phyloP scores from a whole-genome alignment of 2,329 filamentous ascomycete species.

The Bisporella sp. region DNA sequence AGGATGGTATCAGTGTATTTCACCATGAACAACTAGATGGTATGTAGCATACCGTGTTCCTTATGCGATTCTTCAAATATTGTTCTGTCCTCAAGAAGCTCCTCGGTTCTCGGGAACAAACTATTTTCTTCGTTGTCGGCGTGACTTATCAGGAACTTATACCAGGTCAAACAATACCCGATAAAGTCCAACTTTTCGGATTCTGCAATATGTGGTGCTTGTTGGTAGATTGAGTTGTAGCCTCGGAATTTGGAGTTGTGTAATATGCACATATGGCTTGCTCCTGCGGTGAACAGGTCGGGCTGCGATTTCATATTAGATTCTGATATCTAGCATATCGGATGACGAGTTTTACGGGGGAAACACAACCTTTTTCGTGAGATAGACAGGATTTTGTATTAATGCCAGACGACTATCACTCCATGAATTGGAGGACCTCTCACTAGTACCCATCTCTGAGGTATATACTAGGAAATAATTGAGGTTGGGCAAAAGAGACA shows the following conservation, averaged over 20 bases:
- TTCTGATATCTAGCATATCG: background rate
- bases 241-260: constrained; percentile 57
- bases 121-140: constrained; percentile 53
- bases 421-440: too few species aligned
- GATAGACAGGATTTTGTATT: too few species aligned
- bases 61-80: constrained; percentile 46
- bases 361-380: too few species aligned
- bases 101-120: constrained; percentile 48
- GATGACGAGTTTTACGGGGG: background rate
- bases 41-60: constrained; percentile 42
- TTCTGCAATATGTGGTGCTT: constrained; percentile 44
- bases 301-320: background rate
- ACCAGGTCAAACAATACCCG: constrained; percentile 50
- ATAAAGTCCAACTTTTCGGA: constrained; percentile 49
- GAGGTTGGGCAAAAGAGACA: too few species aligned
- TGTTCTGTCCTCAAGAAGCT: constrained; percentile 38
- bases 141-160: constrained; percentile 52
- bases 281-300: constrained; percentile 46
- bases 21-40: background rate
- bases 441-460: too few species aligned
- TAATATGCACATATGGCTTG: constrained; percentile 53
- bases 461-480: too few species aligned
- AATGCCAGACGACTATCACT: too few species aligned
- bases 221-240: constrained; percentile 55
- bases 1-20: background rate